Conservation (phyloP, 2,329 filamentous ascomycete genomes). For the Ophiostoma sp. region DNA sequence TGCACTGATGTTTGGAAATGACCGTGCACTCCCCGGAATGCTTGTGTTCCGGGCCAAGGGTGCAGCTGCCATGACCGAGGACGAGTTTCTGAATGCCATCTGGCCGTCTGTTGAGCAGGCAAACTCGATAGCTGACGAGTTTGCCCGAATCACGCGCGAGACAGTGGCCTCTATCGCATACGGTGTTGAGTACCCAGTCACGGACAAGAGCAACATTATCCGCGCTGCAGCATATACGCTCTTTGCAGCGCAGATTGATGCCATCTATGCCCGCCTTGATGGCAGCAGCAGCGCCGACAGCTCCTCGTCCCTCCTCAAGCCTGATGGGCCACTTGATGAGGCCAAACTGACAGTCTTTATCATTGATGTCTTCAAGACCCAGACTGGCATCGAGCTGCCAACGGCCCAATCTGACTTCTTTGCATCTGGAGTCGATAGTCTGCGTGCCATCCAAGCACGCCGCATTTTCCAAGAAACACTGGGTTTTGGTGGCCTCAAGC, state of each 20-base stretch:
- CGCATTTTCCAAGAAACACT: constrained; percentile 38
- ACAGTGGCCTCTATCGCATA: constrained; percentile 35
- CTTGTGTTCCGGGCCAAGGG: constrained; percentile 32
- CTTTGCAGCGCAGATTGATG: constrained; percentile 35
- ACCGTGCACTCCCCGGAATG: constrained; percentile 32
- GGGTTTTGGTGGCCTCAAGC: constrained; percentile 32
- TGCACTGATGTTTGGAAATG: constrained; percentile 34
- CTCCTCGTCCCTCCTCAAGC: neutral
- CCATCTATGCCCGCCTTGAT: constrained; percentile 30
- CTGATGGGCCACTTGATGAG: constrained; percentile 25
- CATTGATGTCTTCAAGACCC: constrained; percentile 29
- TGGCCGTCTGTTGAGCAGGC: constrained; percentile 37
- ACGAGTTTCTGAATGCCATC: constrained; percentile 35
- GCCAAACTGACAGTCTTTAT: constrained; percentile 34
- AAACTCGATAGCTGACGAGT: constrained; percentile 39
- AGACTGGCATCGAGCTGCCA: constrained; percentile 34
- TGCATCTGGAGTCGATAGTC: constrained; percentile 41
- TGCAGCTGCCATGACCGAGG: constrained; percentile 29
- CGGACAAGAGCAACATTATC: constrained; percentile 45
- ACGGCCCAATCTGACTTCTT: constrained; percentile 39
- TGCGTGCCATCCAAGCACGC: constrained; percentile 43
- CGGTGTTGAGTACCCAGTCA: constrained; percentile 36
- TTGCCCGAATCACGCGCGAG: constrained; percentile 40
- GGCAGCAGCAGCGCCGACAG: neutral
- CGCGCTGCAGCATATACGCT: constrained; percentile 36